Percentiles rank a stretch among this genome's conserved stretches.
Conservation (phyloP, 75 land plant genomes). For the Cunninghamia lanceolata region DNA sequence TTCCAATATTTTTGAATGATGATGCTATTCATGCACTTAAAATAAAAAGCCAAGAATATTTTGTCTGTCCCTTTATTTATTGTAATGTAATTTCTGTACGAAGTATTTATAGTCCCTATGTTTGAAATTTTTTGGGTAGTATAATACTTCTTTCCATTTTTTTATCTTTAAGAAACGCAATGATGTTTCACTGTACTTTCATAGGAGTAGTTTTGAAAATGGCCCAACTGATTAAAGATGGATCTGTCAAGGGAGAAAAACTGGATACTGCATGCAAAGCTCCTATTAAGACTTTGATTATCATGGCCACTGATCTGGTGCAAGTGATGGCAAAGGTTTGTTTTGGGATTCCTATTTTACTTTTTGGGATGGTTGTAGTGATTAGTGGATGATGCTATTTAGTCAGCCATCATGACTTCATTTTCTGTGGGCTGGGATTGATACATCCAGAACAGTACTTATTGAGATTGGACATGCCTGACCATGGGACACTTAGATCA, state of each 20-base stretch:
- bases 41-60: neutral
- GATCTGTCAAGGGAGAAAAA: slow-evolving; percentile 42
- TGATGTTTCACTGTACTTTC: neutral
- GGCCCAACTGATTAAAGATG: slow-evolving; percentile 77
- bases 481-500: neutral
- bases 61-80: neutral
- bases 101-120: neutral
- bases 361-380: neutral
- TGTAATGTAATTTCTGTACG: neutral
- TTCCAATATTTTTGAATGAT: neutral
- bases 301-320: slow-evolving; percentile 81
- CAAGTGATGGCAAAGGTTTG: slow-evolving; percentile 90
- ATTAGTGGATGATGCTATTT: neutral
- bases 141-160: too few species aligned
- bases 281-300: slow-evolving; percentile 62
- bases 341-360: neutral
- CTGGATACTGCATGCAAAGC: slow-evolving; percentile 46
- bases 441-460: neutral
- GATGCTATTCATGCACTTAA: neutral
- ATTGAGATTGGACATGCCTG: neutral
- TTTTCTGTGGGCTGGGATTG: neutral
- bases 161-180: neutral
- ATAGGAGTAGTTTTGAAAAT: slow-evolving; percentile 79
- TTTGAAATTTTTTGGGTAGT: neutral
- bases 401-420: neutral